Evolutionary conservation across 2,329 filamentous ascomycete genomes (phyloP).

Genomic region (Camptophora hylomeconis): DNA sequence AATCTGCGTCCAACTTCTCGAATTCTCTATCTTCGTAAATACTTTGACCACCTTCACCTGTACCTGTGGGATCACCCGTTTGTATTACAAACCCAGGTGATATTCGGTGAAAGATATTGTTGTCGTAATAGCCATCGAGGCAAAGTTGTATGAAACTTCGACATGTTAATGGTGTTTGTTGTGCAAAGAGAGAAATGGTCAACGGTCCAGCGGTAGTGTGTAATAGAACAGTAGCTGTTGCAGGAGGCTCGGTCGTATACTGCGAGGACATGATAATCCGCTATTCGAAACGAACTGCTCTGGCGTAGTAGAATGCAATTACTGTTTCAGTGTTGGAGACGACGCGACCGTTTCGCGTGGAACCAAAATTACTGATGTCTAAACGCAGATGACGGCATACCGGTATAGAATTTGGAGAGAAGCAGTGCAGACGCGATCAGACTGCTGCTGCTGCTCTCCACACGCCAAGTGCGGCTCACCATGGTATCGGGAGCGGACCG

Average conservation of each 20-base stretch:
- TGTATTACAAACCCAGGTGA: conserved; percentile 88
- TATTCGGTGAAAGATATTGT: conserved; percentile 86
- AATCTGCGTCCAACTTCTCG: conserved; percentile 36
- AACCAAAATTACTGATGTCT: too few relatives aligned
- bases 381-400: too few relatives aligned
- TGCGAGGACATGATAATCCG: conserved; percentile 71
- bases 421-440: too few relatives aligned
- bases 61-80: conserved; percentile 87
- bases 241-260: conserved; percentile 90
- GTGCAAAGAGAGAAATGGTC: conserved; percentile 84
- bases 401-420: too few relatives aligned
- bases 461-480: too few relatives aligned
- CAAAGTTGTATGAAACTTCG: conserved; percentile 94
- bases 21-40: conserved; percentile 64
- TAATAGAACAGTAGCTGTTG: conserved; percentile 80
- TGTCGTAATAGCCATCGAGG: conserved; percentile 88
- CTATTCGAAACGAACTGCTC: too few relatives aligned
- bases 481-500: too few relatives aligned
- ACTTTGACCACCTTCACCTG: conserved; percentile 62
- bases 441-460: too few relatives aligned
- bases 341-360: too few relatives aligned
- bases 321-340: too few relatives aligned
- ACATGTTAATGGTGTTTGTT: conserved; percentile 79
- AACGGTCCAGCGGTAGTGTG: conserved; percentile 85
- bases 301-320: too few relatives aligned